These are phyloP conservation scores for Blumeria hordei DNA, from an alignment of 2,329 filamentous ascomycete genomes.

Conservation along the genomic window DNA sequence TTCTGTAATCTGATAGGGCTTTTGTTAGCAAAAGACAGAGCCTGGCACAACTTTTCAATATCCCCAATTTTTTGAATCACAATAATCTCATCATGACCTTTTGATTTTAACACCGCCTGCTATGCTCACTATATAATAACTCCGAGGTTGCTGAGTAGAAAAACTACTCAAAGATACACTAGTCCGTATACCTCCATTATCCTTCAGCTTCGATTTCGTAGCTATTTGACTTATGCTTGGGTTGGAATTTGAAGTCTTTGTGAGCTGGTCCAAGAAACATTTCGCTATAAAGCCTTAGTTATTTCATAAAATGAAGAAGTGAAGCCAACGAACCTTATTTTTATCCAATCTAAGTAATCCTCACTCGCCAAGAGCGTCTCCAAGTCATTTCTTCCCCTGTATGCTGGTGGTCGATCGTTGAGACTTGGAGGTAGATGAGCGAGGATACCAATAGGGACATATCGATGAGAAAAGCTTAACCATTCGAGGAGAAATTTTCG, in stretches of 20 bases:
- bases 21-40: no score
- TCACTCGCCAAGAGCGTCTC: constrained; percentile 80
- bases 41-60: no score
- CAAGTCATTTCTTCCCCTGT: constrained; percentile 62
- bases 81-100: no score
- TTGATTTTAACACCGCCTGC: no score
- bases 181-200: constrained; percentile 12
- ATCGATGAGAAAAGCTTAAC: constrained; percentile 80
- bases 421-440: constrained; percentile 73
- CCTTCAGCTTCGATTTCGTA: constrained; percentile 66
- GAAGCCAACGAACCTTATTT: constrained; percentile 54
- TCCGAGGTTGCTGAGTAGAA: no score
- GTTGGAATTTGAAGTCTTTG: constrained; percentile 76
- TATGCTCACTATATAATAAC: no score
- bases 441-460: constrained; percentile 71
- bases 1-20: no score
- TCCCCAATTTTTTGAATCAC: no score
- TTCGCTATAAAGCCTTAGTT: constrained; percentile 32
- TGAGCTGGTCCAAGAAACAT: constrained; percentile 93
- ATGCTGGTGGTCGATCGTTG: constrained; percentile 72
- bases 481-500: constrained; percentile 85
- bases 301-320: background rate
- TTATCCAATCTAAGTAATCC: constrained; percentile 96
- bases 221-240: constrained; percentile 89
- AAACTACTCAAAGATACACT: no score